Evolutionary conservation across 495 filamentous ascomycete species (phyloP).

Genomic region (Annulohypoxylon maeteangense): DNA sequence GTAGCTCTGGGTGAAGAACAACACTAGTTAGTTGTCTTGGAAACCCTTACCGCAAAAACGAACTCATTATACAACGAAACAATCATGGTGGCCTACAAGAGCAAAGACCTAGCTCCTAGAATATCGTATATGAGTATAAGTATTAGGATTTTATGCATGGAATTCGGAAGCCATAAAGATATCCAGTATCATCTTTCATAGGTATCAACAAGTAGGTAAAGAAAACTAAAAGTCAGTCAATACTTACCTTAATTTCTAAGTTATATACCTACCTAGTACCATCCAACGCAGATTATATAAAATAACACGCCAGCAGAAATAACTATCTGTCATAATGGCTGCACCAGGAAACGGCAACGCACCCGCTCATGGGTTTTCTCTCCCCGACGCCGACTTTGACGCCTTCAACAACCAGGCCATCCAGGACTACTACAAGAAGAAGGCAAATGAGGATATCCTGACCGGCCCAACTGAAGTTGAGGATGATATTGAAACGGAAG

Average conservation of each 20-base stretch:
- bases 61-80: background rate
- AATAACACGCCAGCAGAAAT: too few relatives aligned
- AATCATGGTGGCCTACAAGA: background rate
- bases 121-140: background rate
- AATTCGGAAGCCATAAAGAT: too few relatives aligned
- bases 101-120: background rate
- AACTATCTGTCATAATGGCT: too few relatives aligned
- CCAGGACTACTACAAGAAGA: background rate
- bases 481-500: conserved; percentile 1
- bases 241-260: too few relatives aligned
- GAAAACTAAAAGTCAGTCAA: too few relatives aligned
- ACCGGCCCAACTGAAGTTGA: conserved; percentile 1
- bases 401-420: background rate
- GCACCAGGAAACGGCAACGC: too few relatives aligned
- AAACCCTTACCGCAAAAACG: background rate
- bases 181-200: too few relatives aligned
- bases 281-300: too few relatives aligned
- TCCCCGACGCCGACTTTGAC: conserved; percentile 32
- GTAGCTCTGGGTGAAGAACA: background rate
- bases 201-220: too few relatives aligned
- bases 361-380: conserved; percentile 9
- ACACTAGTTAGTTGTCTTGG: background rate
- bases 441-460: background rate
- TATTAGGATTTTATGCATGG: background rate
- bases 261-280: too few relatives aligned